Conservation (phyloP, 1,284 basidiomycete species). For the Blastosporella zonata region DNA sequence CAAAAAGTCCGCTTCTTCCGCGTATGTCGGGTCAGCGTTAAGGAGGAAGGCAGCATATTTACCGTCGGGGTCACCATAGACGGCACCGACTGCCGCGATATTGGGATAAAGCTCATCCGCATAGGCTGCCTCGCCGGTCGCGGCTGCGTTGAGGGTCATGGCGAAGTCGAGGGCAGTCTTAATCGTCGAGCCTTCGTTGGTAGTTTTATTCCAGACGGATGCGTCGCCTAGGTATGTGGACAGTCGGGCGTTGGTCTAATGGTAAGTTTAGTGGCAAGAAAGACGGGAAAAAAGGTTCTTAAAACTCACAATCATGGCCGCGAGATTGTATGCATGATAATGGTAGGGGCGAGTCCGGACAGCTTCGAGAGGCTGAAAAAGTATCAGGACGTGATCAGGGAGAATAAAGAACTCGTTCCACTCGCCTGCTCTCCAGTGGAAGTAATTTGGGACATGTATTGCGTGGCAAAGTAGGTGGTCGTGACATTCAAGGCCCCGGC, state of each 20-base stretch:
- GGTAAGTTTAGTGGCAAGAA: neutral
- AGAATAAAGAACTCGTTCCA: conserved; percentile 6
- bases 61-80: conserved; percentile 52
- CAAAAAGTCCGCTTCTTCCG: conserved; percentile 46
- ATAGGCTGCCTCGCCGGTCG: conserved; percentile 33
- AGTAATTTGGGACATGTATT: conserved; percentile 46
- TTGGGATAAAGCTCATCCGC: conserved; percentile 45
- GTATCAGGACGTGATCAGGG: neutral
- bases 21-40: conserved; percentile 35
- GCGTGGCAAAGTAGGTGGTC: conserved; percentile 40
- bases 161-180: conserved; percentile 55
- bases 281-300: neutral
- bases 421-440: conserved; percentile 47
- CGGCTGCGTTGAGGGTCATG: conserved; percentile 38
- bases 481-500: conserved; percentile 40
- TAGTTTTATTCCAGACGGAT: conserved; percentile 46
- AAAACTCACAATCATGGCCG: conserved; percentile 59
- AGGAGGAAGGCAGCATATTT: conserved; percentile 47
- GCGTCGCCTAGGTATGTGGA: conserved; percentile 40
- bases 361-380: conserved; percentile 53
- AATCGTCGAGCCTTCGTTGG: conserved; percentile 49
- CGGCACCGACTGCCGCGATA: conserved; percentile 48
- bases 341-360: conserved; percentile 61
- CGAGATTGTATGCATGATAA: conserved; percentile 64
- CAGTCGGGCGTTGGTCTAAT: conserved; percentile 54